Evolutionary conservation across 1,139 yeast genomes (phyloP).

Genomic region (Debaryomycetaceae sp.): DNA sequence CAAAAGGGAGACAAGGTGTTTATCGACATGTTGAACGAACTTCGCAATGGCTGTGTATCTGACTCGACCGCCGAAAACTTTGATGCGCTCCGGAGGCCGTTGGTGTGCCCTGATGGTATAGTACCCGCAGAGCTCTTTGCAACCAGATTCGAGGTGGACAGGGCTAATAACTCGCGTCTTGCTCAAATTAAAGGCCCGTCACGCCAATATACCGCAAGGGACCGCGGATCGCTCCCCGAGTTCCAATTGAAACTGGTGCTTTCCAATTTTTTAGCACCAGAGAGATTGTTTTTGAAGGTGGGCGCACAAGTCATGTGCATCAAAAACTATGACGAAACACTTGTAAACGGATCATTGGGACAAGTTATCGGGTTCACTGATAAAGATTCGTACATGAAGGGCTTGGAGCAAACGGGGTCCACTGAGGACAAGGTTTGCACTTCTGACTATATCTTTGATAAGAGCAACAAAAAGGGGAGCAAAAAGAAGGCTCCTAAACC

Average conservation of each 20-base stretch:
- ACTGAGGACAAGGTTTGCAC: conserved; percentile 3
- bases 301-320: conserved; percentile 97
- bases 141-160: conserved; percentile 74
- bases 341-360: conserved; percentile 92
- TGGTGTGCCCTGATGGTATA: conserved; percentile 54
- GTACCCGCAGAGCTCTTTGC: conserved; percentile 83
- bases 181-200: conserved; percentile 37
- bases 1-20: conserved; percentile 76
- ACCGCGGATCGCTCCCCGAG: conserved; percentile 47
- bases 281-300: conserved; percentile 48
- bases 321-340: conserved; percentile 74
- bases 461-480: not conserved
- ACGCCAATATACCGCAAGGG: conserved; percentile 44
- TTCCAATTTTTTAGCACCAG: conserved; percentile 66
- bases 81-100: conserved; percentile 41
- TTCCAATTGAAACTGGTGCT: conserved; percentile 35
- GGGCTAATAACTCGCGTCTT: conserved; percentile 56
- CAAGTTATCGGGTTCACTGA: conserved; percentile 43
- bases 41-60: conserved; percentile 65
- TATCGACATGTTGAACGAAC: conserved; percentile 76
- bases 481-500: not conserved
- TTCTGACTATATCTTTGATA: conserved; percentile 4
- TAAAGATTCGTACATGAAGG: conserved; percentile 23
- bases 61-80: conserved; percentile 46
- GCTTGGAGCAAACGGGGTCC: conserved; percentile 7